These are phyloP conservation scores for Pichia sp. DNA, from an alignment of 1,139 yeast species.

Conservation along the genomic window DNA sequence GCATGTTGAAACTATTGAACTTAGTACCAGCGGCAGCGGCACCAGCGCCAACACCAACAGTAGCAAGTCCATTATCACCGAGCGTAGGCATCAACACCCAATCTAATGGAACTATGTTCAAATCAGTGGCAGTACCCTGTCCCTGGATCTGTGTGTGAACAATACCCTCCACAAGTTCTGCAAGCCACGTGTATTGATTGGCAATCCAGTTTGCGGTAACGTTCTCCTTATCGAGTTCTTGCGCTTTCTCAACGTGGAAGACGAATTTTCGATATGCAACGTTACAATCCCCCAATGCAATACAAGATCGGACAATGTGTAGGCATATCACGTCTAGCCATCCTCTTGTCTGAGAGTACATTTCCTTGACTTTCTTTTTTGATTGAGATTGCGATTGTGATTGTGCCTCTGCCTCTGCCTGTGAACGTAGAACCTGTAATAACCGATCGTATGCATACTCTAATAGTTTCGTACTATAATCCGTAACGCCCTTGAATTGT, in stretches of 20 bases:
- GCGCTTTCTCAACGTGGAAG: conserved; percentile 37
- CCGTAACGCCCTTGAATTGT: conserved; percentile 40
- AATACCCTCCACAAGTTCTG: conserved; percentile 44
- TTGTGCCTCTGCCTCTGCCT: no score
- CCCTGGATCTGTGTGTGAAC: no score
- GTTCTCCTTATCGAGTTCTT: conserved; percentile 5
- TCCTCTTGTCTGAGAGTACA: conserved; percentile 39
- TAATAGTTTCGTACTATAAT: conserved; percentile 38
- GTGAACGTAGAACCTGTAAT: conserved; percentile 3
- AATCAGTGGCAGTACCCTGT: no score
- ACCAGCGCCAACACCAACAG: conserved; percentile 18
- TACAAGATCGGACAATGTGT: conserved; percentile 54
- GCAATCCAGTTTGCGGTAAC: conserved; percentile 33
- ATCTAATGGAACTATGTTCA: no score
- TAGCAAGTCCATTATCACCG: no score
- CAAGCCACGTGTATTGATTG: conserved; percentile 47
- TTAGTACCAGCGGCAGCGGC: conserved; percentile 12
- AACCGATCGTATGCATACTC: conserved; percentile 11
- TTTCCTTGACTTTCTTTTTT: not conserved
- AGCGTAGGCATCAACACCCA: no score
- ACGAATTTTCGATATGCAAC: conserved; percentile 57
- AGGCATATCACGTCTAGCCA: conserved; percentile 56
- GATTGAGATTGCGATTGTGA: no score
- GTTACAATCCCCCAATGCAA: conserved; percentile 55
- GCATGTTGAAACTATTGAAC: conserved; percentile 26